Base-by-base conservation (phyloP, 2,329 filamentous ascomycete genomes). In the Neofusicoccum ribis region DNA sequence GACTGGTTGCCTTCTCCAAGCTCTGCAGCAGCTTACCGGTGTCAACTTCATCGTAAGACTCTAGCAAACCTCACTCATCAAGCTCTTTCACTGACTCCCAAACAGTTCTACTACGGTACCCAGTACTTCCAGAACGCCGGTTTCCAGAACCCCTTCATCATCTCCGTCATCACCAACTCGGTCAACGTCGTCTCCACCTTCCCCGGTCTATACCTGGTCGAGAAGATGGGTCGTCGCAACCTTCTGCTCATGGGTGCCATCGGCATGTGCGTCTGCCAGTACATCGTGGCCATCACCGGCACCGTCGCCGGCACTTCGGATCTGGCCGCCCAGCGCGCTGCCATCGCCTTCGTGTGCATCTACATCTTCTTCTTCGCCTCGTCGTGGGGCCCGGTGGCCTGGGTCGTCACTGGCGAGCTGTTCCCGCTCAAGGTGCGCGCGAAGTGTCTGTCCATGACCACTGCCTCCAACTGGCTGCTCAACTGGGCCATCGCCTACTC, bases 351-450 rank as follows among this genome's bases (percentile, higher is more conserved):
- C 59, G 77, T 81, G 63, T 91, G 88, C 72, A 81, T 92, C 74
- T 91, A 90, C 79, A 90, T 93, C 65, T 91, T 91, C 80, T 92
- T 92, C 83, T 93, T 93, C 74, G 90, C 90, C 14, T 86, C 88
- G 6, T 91, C 89, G 0, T 93, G 90, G 90, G 90, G 90, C 5
- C 91, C 90, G 0, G 89, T 91, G 39, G 86, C 85, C 2, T 93
- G 90, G 90, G 90, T 77, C 23, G 75, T 77, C 4, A 78, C 77
- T 14, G 78, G 79, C 79, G 69, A 71, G 47, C 66, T 80, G 61
- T 81, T 79, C 74, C 78, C 79, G 12, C 74, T 80, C 65, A 81
- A 82, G 66, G 80, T 82, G 54, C 78, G 81, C 58, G 78, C 79
- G 49, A 82, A 83, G 73, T 81, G 81, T 43, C 72, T 80, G 44